Evolutionary conservation across 2,329 filamentous ascomycete species (phyloP), one percentile per base, ranked within the genome.

Genomic region (Claviceps digitariae): DNA sequence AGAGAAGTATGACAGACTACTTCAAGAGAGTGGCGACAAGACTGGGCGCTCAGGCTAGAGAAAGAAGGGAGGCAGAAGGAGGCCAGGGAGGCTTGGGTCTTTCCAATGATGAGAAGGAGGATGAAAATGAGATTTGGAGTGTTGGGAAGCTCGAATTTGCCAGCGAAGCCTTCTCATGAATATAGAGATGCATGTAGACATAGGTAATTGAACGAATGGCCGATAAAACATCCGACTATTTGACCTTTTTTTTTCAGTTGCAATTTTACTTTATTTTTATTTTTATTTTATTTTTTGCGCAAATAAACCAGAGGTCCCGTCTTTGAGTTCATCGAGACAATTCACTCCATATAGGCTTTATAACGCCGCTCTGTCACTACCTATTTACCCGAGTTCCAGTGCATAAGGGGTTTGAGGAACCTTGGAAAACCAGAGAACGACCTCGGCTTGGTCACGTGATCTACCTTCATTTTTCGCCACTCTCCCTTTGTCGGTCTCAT

Each of bases 41-140:
- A 60, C 72, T 97, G 21, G 91, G 87, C n/a, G 79, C 75, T 20
- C 93, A 97, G 67, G 90, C 87, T 1, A 79, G 89, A 57, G 93
- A 98, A 72, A 79, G 93, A 61, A 86, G 82, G 63, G 90, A 95
- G 60, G 93, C 93, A 0, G 90, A 96, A 66, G 91, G 90, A 57
- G 93, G 91, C 8, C 79, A 84, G 55, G 90, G 90, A 48, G 89
- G 90, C 0, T 66, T 97, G 50, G 90, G 90, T 0, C 67, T 98
- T 62, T 87, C 85, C 36, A 90, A 87, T 64, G 93, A 98, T 67
- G 93, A 98, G 72, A 74, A 82, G 34, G 93, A 98, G 64, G 93
- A 98, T 70, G 89, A 96, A 74, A 85, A 82, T 69, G 93, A 98
- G 73, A 83, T 98, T 57, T 95, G 90, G 90, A 93, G 87, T 66